phyloP scores from a whole-genome alignment of 176 grass and related monocot genomes.

The Panicum miliaceum region DNA sequence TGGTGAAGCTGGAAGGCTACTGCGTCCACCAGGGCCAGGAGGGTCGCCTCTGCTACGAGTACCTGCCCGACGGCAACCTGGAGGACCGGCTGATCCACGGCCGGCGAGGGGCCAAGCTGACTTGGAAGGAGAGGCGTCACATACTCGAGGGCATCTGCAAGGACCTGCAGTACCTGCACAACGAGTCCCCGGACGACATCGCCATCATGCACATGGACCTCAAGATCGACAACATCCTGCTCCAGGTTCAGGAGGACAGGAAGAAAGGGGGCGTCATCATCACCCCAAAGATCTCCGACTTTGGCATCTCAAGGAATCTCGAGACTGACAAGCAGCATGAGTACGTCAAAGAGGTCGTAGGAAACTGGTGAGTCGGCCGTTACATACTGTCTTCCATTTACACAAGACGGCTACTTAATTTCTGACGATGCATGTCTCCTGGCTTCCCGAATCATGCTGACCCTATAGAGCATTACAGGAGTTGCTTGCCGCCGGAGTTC shows the following conservation, averaged over 20 bases:
- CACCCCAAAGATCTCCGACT: conserved; percentile 11
- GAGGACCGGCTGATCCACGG: conserved; percentile 14
- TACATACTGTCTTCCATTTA: no score
- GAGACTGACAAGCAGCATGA: not conserved
- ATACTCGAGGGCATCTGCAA: conserved; percentile 12
- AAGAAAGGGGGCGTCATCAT: not conserved
- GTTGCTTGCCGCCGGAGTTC: not conserved
- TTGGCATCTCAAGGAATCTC: conserved; percentile 16
- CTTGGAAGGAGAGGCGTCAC: not conserved
- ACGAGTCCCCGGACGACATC: conserved; percentile 3
- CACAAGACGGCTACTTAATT: no score
- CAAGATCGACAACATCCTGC: conserved; percentile 12
- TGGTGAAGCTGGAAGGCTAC: conserved; percentile 20
- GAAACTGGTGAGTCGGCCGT: not conserved
- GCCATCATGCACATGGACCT: conserved; percentile 29
- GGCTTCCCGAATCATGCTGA: no score
- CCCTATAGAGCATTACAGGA: not conserved
- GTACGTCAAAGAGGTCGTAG: not conserved
- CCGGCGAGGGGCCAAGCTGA: not conserved
- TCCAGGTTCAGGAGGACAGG: not conserved
- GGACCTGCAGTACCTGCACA: conserved; percentile 20
- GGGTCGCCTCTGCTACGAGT: conserved; percentile 15
- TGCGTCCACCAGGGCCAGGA: conserved; percentile 6
- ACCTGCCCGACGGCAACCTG: conserved; percentile 4
- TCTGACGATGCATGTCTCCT: no score